Percentiles rank a stretch among this genome's conserved stretches.
phyloP scores from a whole-genome alignment of 2,329 filamentous ascomycete genomes.

The Aspergillus quadrilineatus region DNA sequence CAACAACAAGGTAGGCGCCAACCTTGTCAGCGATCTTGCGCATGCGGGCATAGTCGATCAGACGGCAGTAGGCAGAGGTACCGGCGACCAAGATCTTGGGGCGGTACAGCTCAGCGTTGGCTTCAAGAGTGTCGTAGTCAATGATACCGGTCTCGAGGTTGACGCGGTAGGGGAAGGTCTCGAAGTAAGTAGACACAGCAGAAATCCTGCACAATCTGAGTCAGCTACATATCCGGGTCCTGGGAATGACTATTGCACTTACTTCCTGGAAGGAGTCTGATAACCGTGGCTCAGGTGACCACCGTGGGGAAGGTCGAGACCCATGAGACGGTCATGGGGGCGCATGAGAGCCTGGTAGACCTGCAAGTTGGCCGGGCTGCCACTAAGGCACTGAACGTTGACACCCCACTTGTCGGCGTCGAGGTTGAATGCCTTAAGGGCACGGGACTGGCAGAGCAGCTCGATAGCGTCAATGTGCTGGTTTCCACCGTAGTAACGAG shows the following conservation, averaged over 20 bases:
- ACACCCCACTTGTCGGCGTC: constrained; percentile 93
- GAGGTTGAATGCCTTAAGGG: constrained; percentile 85
- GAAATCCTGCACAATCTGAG: constrained; percentile 61
- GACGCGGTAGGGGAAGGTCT: constrained; percentile 92
- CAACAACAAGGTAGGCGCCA: constrained; percentile 87
- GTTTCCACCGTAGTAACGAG: constrained; percentile 98
- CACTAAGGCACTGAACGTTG: constrained; percentile 92
- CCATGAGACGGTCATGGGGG: constrained; percentile 94
- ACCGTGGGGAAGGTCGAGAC: constrained; percentile 91
- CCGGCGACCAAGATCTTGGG: constrained; percentile 95
- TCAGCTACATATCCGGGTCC: no score
- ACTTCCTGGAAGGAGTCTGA: constrained; percentile 83
- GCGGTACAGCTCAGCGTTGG: constrained; percentile 82
- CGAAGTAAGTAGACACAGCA: constrained; percentile 98
- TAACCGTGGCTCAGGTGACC: constrained; percentile 97
- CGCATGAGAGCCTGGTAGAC: constrained; percentile 95
- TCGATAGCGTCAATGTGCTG: constrained; percentile 98
- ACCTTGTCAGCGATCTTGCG: constrained; percentile 87
- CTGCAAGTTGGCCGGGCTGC: constrained; percentile 94
- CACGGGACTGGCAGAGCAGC: constrained; percentile 89
- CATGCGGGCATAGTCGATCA: constrained; percentile 94
- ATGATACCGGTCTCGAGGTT: constrained; percentile 89
- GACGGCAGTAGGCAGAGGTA: constrained; percentile 90
- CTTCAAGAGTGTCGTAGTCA: constrained; percentile 89
- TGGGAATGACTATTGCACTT: no score